A percentile compares a stretch with the other conserved stretches of the same genome.
Conservation (phyloP, 768 basidiomycete genomes). For the Lactifluus volemus region DNA sequence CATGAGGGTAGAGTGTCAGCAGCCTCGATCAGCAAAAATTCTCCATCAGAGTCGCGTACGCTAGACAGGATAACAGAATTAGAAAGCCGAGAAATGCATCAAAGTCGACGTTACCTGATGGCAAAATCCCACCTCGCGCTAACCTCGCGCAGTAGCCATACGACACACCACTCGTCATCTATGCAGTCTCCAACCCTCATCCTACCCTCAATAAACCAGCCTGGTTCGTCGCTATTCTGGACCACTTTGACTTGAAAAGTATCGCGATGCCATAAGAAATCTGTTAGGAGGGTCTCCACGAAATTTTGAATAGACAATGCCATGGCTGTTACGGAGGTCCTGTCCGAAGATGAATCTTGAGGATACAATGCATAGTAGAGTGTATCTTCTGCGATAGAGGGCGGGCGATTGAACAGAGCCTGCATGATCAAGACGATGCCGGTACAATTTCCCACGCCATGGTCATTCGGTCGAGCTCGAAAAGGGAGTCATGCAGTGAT, state of each 20-base stretch:
- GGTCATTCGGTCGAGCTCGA: not conserved
- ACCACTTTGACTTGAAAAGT: conserved; percentile 69
- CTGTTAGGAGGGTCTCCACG: conserved; percentile 45
- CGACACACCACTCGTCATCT: conserved; percentile 97
- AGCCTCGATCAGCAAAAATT: conserved; percentile 94
- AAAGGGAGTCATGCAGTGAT: not conserved
- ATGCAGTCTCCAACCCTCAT: conserved; percentile 93
- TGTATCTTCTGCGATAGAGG: conserved; percentile 80
- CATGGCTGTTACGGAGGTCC: conserved; percentile 51
- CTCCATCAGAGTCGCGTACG: conserved; percentile 85
- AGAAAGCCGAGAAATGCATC: not conserved
- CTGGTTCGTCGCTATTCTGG: conserved; percentile 34
- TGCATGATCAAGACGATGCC: conserved; percentile 1
- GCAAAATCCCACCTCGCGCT: conserved; percentile 72
- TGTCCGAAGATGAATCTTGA: conserved; percentile 42
- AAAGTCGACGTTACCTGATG: conserved; percentile 50
- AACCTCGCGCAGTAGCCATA: conserved; percentile 80
- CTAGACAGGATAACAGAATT: conserved; percentile 26
- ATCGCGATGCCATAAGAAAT: conserved; percentile 80
- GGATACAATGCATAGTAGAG: conserved; percentile 72
- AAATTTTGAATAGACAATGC: conserved; percentile 57
- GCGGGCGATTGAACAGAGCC: conserved; percentile 57
- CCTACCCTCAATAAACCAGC: conserved; percentile 65
- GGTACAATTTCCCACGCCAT: conserved; percentile 1
- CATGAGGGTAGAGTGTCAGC: conserved; percentile 83